Percentiles rank a stretch among this genome's conserved stretches.
phyloP scores from a whole-genome alignment of 2,329 filamentous ascomycete species.

The Colletotrichum sidae region DNA sequence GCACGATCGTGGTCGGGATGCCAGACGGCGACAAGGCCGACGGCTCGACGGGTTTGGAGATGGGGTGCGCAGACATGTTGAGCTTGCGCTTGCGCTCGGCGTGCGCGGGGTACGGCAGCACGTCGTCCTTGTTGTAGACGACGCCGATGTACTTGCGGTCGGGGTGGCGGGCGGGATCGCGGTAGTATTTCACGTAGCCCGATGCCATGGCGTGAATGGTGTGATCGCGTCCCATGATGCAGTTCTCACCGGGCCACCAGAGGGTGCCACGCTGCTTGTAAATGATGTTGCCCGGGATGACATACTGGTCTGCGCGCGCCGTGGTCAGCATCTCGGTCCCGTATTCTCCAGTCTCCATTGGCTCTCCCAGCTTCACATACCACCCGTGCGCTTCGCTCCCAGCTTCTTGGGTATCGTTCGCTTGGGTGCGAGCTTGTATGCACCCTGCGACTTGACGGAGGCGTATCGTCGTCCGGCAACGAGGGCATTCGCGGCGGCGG shows the following conservation, averaged over 20 bases:
- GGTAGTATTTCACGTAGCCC: constrained; percentile 97
- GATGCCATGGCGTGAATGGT: constrained; percentile 88
- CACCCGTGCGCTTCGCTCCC: constrained; percentile 92
- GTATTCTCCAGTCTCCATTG: no score
- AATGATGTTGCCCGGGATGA: constrained; percentile 96
- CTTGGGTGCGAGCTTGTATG: constrained; percentile 73
- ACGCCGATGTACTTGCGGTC: constrained; percentile 96
- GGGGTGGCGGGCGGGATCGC: constrained; percentile 84
- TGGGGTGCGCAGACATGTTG: constrained; percentile 72
- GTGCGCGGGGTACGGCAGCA: constrained; percentile 80
- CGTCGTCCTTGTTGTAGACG: constrained; percentile 84
- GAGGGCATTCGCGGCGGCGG: constrained; percentile 49
- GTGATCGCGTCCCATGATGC: constrained; percentile 94
- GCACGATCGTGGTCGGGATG: constrained; percentile 60
- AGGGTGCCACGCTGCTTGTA: constrained; percentile 95
- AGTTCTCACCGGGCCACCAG: constrained; percentile 97
- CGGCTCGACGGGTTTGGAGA: constrained; percentile 51
- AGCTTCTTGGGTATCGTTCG: constrained; percentile 81
- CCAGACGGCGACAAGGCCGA: constrained; percentile 61
- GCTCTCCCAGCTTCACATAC: constrained; percentile 59
- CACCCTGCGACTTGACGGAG: constrained; percentile 73
- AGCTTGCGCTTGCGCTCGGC: constrained; percentile 80
- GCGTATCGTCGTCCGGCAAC: constrained; percentile 66
- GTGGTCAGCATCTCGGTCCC: no score
- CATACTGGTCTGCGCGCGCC: constrained; percentile 78